phyloP scores from a whole-genome alignment of 2,329 filamentous ascomycete species.

The Fusarium tanahbumbuense region DNA sequence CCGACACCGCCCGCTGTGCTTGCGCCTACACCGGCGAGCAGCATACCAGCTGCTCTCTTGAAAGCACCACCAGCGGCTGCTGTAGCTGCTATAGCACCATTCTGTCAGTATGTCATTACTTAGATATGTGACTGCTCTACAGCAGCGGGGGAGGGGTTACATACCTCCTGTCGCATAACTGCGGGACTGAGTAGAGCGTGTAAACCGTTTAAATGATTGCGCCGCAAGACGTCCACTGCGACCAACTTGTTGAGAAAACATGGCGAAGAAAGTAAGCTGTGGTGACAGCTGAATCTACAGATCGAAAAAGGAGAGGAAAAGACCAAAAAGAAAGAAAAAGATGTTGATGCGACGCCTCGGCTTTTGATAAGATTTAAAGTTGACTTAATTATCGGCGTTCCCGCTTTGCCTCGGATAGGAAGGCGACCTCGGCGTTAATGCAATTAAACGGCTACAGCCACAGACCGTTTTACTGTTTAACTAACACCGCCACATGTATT shows the following conservation, averaged over 20 bases:
- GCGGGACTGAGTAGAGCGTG: constrained; percentile 36
- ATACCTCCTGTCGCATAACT: constrained; percentile 46
- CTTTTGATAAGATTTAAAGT: constrained; percentile 33
- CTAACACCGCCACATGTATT: background rate
- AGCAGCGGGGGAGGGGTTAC: constrained; percentile 12
- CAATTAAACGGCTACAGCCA: constrained; percentile 24
- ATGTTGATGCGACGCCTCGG: constrained; percentile 18
- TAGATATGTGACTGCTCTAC: constrained; percentile 9
- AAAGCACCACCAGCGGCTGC: constrained; percentile 36
- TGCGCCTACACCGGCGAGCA: constrained; percentile 49
- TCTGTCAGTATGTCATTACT: constrained; percentile 29
- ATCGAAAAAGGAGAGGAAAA: background rate
- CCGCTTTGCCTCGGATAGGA: constrained; percentile 43
- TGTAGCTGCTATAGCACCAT: constrained; percentile 14
- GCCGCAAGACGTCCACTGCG: constrained; percentile 43
- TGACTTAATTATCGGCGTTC: constrained; percentile 24
- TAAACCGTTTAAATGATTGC: constrained; percentile 40
- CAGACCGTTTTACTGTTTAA: background rate
- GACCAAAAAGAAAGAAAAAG: background rate
- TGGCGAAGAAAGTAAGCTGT: constrained; percentile 6
- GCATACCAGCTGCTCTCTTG: constrained; percentile 42
- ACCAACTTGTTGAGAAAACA: constrained; percentile 43
- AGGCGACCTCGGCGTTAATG: constrained; percentile 37
- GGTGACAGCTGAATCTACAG: background rate
- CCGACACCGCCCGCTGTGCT: constrained; percentile 49